Conservation (phyloP, 495 filamentous ascomycete species). For the Neurospora sp. region DNA sequence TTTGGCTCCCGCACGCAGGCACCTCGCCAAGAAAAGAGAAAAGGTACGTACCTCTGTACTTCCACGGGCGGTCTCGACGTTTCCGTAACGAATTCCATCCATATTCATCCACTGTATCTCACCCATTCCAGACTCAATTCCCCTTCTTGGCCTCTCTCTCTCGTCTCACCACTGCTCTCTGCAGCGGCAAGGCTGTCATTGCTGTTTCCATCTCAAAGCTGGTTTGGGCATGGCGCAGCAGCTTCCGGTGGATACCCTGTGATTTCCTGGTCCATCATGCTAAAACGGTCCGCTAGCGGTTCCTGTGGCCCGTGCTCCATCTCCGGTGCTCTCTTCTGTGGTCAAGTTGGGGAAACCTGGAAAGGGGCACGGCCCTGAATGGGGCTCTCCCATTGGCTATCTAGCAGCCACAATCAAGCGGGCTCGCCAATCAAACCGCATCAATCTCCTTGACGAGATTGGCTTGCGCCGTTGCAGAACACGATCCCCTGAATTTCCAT, state of each 20-base stretch:
- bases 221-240: background rate
- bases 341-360: background rate
- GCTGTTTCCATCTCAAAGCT: background rate
- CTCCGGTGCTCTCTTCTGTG: background rate
- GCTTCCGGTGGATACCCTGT: background rate
- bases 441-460: constrained; percentile 24
- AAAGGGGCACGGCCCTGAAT: background rate
- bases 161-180: background rate
- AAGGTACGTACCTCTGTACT: background rate
- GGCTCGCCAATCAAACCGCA: constrained; percentile 9
- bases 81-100: background rate
- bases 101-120: background rate
- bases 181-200: background rate
- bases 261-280: background rate
- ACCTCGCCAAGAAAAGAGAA: background rate
- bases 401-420: background rate
- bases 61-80: background rate
- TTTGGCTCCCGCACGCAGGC: background rate
- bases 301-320: background rate
- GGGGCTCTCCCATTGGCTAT: background rate
- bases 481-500: background rate
- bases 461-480: constrained; percentile 1
- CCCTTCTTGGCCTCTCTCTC: background rate
- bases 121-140: background rate
- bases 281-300: background rate